Percentiles rank a stretch among this genome's conserved stretches.
These are phyloP conservation scores for Trichoderma endophyticum DNA, from an alignment of 2,329 filamentous ascomycete genomes.

Conservation along the genomic window DNA sequence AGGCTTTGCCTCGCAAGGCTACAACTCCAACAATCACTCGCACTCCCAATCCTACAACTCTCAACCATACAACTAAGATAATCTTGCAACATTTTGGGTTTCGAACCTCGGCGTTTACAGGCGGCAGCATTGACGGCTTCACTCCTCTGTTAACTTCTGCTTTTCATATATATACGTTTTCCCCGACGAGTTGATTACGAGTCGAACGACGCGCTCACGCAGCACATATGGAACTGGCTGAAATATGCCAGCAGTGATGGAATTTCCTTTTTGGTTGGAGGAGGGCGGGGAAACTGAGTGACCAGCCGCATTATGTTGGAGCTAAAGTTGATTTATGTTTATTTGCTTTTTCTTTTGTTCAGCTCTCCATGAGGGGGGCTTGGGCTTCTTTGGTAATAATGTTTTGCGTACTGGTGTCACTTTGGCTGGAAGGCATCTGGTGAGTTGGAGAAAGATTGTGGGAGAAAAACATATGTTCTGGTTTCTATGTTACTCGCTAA, in stretches of 20 bases:
- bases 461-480: constrained; percentile 24
- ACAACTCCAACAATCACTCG: constrained; percentile 1
- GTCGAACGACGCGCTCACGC: constrained; percentile 20
- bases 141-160: constrained; percentile 18
- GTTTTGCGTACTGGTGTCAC: constrained; percentile 23
- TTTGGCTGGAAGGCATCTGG: constrained; percentile 15
- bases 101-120: constrained; percentile 26
- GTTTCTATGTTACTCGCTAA: constrained; percentile 24
- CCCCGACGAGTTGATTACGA: constrained; percentile 15
- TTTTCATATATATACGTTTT: constrained; percentile 7
- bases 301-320: constrained; percentile 7
- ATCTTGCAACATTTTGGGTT: constrained; percentile 16
- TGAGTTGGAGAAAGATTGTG: constrained; percentile 22
- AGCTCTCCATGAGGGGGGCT: constrained; percentile 18
- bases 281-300: not conserved
- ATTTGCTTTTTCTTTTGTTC: not conserved
- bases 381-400: constrained; percentile 26
- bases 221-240: constrained; percentile 1
- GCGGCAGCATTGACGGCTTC: constrained; percentile 23
- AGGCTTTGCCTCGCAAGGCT: constrained; percentile 10
- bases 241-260: constrained; percentile 15
- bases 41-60: constrained; percentile 12
- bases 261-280: not conserved
- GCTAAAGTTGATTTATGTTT: not conserved
- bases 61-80: constrained; percentile 13